These are phyloP conservation scores for Mercurialis annua DNA, from an alignment of 345 rosid species.

Conservation along the genomic window DNA sequence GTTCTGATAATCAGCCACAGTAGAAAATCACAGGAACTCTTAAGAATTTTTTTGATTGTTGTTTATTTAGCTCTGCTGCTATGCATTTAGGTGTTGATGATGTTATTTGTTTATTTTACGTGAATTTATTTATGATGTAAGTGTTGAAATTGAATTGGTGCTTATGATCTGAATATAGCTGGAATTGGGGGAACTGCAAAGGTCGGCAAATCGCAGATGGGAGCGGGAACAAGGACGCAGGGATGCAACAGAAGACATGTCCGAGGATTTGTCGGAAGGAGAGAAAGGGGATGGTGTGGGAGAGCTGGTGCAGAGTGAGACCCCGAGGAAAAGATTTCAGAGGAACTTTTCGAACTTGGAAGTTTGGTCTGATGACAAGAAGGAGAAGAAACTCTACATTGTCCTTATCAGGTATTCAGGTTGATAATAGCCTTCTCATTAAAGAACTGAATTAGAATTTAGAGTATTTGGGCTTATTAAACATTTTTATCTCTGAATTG, in stretches of 20 bases:
- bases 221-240: conserved; percentile 80
- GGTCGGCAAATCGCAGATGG: conserved; percentile 54
- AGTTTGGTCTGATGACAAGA: conserved; percentile 93
- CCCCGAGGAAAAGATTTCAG: conserved; percentile 60
- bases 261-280: conserved; percentile 92
- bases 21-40: background rate
- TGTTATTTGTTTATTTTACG: background rate
- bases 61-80: background rate
- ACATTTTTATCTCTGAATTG: background rate
- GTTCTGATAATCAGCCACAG: background rate
- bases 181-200: conserved; percentile 72
- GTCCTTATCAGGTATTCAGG: conserved; percentile 72
- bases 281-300: conserved; percentile 76
- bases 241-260: conserved; percentile 87
- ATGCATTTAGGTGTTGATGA: background rate
- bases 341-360: conserved; percentile 71
- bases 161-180: conserved; percentile 43
- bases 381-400: conserved; percentile 82
- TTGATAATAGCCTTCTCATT: background rate
- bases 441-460: background rate
- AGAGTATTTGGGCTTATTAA: too few species aligned
- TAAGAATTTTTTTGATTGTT: background rate
- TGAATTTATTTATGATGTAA: conserved; percentile 5
- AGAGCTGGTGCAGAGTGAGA: conserved; percentile 56
- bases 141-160: background rate